Evolutionary conservation across 2,329 filamentous ascomycete species (phyloP), one percentile per base, ranked within the genome.

Genomic region (Claviceps spartinae): DNA sequence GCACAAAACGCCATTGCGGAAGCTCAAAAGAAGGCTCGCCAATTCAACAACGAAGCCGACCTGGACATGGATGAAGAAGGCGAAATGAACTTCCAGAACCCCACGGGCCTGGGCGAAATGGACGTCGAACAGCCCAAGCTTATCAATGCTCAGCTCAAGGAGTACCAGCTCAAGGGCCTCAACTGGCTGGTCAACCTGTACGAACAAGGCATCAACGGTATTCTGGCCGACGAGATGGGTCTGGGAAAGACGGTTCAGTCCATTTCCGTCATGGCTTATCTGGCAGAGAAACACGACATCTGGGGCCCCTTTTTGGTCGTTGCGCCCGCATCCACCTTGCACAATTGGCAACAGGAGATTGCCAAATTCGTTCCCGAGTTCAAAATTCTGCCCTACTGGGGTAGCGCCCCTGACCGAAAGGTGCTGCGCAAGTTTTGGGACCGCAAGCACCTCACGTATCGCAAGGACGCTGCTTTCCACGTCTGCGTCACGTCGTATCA

Each of bases 281-380:
- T 98, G 36, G 93, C 93, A 2, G 91, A 98, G 72, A 86, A 90
- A 61, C 89, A 98, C 74, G 90, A 95, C 64, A 95, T 97, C 60
- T 97, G 91, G 93, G 93, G 93, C 7, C 93, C 93, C 0, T 97
- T 96, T 73, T 71, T 98, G 48, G 93, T 98, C 58, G 94, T 98
- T 56, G 93, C 93, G 0, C 93, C 93, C 0, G 89, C 93, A 0
- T 96, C 90, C 0, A 98, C 93, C 1, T 74, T 98, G 54, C 91
- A 98, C 81, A 98, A 98, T 65, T 98, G 93, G 93, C 90, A 98
- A 68, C 93, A 98, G 67, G 93, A 98, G 73, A 95, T 98, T 58
- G 80, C 87, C 55, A 90, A 82, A 66, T 98, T 98, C 66, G 90
- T 98, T 2, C 93, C 93, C 1, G 82, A 88, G 53, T 82, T 98